Evolutionary conservation across 495 filamentous ascomycete genomes (phyloP).

Genomic region (Daldinia vernicosa): DNA sequence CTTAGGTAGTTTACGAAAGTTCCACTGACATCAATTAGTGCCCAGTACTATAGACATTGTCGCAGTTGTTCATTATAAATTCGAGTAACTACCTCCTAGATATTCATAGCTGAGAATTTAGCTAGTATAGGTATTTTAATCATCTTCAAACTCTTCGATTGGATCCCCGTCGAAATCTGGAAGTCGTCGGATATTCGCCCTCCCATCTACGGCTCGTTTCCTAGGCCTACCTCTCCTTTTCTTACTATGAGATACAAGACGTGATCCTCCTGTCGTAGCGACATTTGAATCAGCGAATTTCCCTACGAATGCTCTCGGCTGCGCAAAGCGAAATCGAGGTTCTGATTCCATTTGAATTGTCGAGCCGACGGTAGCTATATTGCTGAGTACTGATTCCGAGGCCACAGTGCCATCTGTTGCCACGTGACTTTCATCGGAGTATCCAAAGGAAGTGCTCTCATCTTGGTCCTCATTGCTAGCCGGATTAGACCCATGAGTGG

Average conservation of each 20-base stretch:
- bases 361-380: slow-evolving; percentile 35
- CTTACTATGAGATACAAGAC: slow-evolving; percentile 15
- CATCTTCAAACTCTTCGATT: slow-evolving; percentile 55
- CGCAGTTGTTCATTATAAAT: slow-evolving; percentile 1
- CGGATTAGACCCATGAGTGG: slow-evolving; percentile 15
- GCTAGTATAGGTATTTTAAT: slow-evolving; percentile 16
- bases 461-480: neutral
- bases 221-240: slow-evolving; percentile 45
- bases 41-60: slow-evolving; percentile 2
- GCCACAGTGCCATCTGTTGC: slow-evolving; percentile 33
- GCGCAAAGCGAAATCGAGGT: slow-evolving; percentile 47
- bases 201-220: slow-evolving; percentile 49
- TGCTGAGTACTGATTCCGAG: slow-evolving; percentile 43
- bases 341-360: slow-evolving; percentile 26
- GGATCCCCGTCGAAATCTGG: slow-evolving; percentile 57
- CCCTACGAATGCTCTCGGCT: slow-evolving; percentile 55
- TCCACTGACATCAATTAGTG: slow-evolving; percentile 7
- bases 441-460: slow-evolving; percentile 15
- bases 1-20: neutral
- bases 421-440: slow-evolving; percentile 37
- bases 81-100: neutral
- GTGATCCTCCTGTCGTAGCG: neutral
- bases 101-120: neutral
- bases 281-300: slow-evolving; percentile 35
- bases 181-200: slow-evolving; percentile 52